Conservation (phyloP, 441 rosid genomes). For the Macaranga tanarius region DNA sequence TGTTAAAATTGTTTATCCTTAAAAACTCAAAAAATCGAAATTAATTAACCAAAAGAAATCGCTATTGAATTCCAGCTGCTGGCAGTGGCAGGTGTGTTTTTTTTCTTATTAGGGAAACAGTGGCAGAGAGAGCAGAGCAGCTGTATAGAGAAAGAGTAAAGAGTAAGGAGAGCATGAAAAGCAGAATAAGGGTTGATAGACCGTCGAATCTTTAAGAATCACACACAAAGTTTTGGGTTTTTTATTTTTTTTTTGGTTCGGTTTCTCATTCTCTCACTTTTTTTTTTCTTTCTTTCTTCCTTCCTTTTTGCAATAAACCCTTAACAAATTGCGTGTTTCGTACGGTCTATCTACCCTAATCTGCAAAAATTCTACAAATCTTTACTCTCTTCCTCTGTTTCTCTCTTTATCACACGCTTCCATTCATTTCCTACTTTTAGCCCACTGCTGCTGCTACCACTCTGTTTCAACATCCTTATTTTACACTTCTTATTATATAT, state of each 20-base stretch:
- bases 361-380: slow-evolving; percentile 23
- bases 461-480: slow-evolving; percentile 13
- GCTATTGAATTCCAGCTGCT: too few relatives aligned
- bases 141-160: slow-evolving; percentile 17
- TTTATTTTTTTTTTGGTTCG: slow-evolving; percentile 24
- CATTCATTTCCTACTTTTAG: too few relatives aligned
- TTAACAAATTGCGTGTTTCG: slow-evolving; percentile 63
- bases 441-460: too few relatives aligned
- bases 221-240: slow-evolving; percentile 34
- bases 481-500: background rate
- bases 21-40: too few relatives aligned
- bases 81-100: too few relatives aligned
- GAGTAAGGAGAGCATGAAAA: slow-evolving; percentile 20
- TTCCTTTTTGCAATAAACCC: slow-evolving; percentile 30
- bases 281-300: slow-evolving; percentile 15
- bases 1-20: too few relatives aligned
- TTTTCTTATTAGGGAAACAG: too few relatives aligned
- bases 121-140: slow-evolving; percentile 19
- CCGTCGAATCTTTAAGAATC: slow-evolving; percentile 74
- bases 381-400: slow-evolving; percentile 10
- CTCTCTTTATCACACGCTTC: slow-evolving; percentile 15
- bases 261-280: slow-evolving; percentile 16
- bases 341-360: slow-evolving; percentile 81
- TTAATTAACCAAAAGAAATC: too few relatives aligned
- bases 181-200: slow-evolving; percentile 70